These are phyloP conservation scores for Dendrocalamus latiflorus DNA, from an alignment of 202 grass and related monocot genomes.

Conservation along the genomic window DNA sequence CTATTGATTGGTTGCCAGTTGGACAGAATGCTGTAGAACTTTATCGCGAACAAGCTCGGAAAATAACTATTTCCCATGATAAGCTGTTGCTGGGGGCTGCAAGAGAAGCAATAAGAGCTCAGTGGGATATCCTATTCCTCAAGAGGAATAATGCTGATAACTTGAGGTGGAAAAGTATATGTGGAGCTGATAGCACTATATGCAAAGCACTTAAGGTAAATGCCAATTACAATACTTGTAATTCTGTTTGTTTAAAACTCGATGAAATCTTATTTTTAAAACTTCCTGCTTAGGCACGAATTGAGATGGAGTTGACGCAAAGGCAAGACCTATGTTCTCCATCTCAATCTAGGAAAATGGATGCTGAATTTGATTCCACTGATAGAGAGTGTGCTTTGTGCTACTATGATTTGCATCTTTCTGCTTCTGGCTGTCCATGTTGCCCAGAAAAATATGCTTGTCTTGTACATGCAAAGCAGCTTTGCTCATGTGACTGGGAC, in stretches of 20 bases:
- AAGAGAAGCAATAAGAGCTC: slow-evolving; percentile 88
- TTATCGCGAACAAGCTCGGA: slow-evolving; percentile 72
- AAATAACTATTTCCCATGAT: slow-evolving; percentile 90
- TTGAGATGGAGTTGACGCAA: slow-evolving; percentile 53
- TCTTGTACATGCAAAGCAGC: slow-evolving; percentile 72
- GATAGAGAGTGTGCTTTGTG: slow-evolving; percentile 82
- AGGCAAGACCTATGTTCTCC: slow-evolving; percentile 51
- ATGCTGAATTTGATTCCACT: slow-evolving; percentile 64
- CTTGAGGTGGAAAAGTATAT: slow-evolving; percentile 75
- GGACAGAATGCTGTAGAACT: slow-evolving; percentile 89
- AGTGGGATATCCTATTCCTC: slow-evolving; percentile 80
- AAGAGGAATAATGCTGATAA: slow-evolving; percentile 70
- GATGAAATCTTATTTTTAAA: slow-evolving; percentile 23
- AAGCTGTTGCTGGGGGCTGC: slow-evolving; percentile 78
- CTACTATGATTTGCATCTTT: slow-evolving; percentile 92
- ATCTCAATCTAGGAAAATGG: slow-evolving; percentile 76
- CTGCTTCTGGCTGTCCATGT: slow-evolving; percentile 67
- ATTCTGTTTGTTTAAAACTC: slow-evolving; percentile 10
- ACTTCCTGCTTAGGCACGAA: slow-evolving; percentile 51
- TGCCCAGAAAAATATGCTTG: slow-evolving; percentile 62
- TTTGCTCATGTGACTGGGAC: slow-evolving; percentile 75
- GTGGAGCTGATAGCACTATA: slow-evolving; percentile 65
- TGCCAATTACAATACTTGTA: not conserved
- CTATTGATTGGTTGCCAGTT: slow-evolving; percentile 91
- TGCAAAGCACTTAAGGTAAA: slow-evolving; percentile 76